These are phyloP conservation scores for Solanum hybrid DNA, from an alignment of 305 asterid species.

Conservation along the genomic window DNA sequence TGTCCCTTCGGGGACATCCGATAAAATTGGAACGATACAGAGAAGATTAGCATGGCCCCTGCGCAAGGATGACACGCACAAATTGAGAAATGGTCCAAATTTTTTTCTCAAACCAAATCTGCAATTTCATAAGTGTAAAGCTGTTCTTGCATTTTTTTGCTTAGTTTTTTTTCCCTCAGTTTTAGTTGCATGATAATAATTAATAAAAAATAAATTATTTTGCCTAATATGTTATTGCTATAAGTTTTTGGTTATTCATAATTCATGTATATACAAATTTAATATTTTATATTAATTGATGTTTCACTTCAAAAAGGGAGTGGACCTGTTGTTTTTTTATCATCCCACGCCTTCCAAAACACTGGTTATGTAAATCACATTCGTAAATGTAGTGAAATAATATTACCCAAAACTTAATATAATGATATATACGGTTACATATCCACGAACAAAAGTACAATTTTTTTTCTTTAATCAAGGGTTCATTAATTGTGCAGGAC, in stretches of 20 bases:
- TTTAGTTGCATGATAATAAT: too few species aligned
- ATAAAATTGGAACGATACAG: conserved; percentile 36
- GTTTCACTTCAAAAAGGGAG: neutral
- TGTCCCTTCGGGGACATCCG: conserved; percentile 25
- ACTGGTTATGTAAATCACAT: neutral
- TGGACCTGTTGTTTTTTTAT: too few species aligned
- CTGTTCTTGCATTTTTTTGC: too few species aligned
- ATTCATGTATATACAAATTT: neutral
- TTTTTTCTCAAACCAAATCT: neutral
- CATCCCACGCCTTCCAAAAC: neutral
- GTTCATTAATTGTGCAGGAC: neutral
- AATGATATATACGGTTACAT: neutral
- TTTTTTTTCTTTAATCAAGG: neutral
- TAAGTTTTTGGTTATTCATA: neutral
- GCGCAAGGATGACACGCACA: conserved; percentile 26
- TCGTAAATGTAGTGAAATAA: neutral
- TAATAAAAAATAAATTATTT: too few species aligned
- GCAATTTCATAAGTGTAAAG: neutral
- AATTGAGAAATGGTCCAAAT: conserved; percentile 12
- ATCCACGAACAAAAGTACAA: neutral
- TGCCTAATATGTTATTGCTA: neutral
- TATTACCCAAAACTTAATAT: neutral
- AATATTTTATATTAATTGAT: too few species aligned
- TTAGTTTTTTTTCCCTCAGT: too few species aligned
- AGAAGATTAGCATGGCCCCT: conserved; percentile 39